Base-by-base conservation (phyloP, 108 stramenopile species). In the Bacterosira constricta region DNA sequence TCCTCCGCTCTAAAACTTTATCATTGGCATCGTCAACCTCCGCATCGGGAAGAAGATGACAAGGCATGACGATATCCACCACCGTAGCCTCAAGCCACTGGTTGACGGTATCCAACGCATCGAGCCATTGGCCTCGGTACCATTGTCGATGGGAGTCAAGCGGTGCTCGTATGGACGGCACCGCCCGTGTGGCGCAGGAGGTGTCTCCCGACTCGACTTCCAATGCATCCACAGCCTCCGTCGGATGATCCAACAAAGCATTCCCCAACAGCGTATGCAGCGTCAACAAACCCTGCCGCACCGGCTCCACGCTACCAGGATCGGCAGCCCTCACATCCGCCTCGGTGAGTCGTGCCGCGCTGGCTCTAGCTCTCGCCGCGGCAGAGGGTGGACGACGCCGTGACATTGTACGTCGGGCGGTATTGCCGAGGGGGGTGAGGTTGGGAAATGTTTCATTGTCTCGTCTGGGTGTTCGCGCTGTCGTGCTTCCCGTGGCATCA, bases 71-170 rank as follows among this genome's bases (percentile, higher is more conserved):
- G 39, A 97, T 83, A 37, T 96, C 92, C 55, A 98, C 90, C 27
- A 99, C 73, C 11, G 97, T 98, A 4, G 98, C 97, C 73, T 99
- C 98, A 13, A 99, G 68, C 98, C 98, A 96, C 59, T 98, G 96
- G 74, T 96, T 88, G 46, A 99, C 97, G 13, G 98, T 98, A 77
- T 99, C 98, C 31, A 90, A 80, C 12, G 88, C 92, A 75, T 97
- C 98, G 17, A 99, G 69, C 98, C 98, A 99, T 76, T 99, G 98
- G 9, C 98, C 97, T 23, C 86, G 75, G 60, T 85, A 97, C 86
- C 89, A 99, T 44, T 83, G 77, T 21, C 94, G 87, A 77, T 86
- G 83, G 32, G 80, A 62, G 6, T 88, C 64, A 6, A 88, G 63
- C 18, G 85, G 90, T n/a, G 50, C 37, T 58, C 10, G 37, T 6